phyloP scores from a whole-genome alignment of 352 stramenopile genomes.

The Globisporangium viniferum region DNA sequence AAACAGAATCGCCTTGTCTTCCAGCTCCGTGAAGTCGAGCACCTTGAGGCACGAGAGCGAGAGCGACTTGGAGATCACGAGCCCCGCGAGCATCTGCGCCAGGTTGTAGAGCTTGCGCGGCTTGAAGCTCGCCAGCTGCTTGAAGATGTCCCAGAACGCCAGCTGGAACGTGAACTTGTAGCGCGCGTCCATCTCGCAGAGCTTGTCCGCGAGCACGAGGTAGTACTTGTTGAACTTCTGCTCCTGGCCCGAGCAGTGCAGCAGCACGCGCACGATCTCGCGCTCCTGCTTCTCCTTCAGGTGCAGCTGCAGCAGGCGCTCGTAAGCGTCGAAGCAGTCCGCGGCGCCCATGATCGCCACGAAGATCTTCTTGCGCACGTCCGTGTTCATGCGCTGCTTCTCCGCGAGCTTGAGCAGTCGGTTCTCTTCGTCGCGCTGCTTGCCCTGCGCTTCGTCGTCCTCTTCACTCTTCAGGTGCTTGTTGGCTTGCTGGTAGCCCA shows the following conservation, averaged over 20 bases:
- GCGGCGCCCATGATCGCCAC: conserved; percentile 95
- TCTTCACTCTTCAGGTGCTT: conserved; percentile 18
- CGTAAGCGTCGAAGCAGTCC: conserved; percentile 95
- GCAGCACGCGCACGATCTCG: conserved; percentile 93
- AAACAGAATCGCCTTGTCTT: conserved; percentile 87
- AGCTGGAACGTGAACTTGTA: conserved; percentile 97
- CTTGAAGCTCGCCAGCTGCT: conserved; percentile 84
- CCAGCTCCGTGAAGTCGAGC: conserved; percentile 90
- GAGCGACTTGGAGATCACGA: conserved; percentile 55
- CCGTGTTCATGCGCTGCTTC: conserved; percentile 97
- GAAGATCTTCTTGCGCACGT: conserved; percentile 94
- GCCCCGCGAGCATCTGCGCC: conserved; percentile 81
- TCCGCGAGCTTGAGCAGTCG: conserved; percentile 89
- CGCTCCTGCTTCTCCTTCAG: conserved; percentile 91
- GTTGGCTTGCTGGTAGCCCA: conserved; percentile 55
- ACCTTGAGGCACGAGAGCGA: conserved; percentile 89
- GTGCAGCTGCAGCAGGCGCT: conserved; percentile 89
- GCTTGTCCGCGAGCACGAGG: conserved; percentile 87
- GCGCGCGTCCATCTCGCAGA: conserved; percentile 93
- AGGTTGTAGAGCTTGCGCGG: conserved; percentile 89
- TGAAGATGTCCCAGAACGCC: conserved; percentile 97
- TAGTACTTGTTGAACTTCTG: conserved; percentile 96
- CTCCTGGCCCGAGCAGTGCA: conserved; percentile 90
- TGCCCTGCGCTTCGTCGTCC: conserved; percentile 15
- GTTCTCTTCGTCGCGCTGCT: conserved; percentile 42